A percentile compares a stretch with the other conserved stretches of the same genome.
Conservation (phyloP, 805 yeast species). For the Nakazawaea peltata region DNA sequence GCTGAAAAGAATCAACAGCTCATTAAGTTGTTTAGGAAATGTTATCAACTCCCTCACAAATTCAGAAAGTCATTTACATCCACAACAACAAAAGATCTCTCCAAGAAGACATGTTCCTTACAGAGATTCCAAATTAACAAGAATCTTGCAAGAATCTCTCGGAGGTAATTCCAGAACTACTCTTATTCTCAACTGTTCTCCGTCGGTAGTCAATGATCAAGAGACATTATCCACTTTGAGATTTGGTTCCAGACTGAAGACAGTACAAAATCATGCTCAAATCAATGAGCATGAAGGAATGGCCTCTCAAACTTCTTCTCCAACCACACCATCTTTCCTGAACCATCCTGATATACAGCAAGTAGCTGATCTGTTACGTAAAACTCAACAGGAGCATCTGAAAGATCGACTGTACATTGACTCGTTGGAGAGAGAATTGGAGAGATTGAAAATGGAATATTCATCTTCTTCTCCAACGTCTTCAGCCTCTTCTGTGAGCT, state of each 20-base stretch:
- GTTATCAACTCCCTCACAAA: conserved; percentile 77
- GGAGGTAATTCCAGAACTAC: conserved; percentile 81
- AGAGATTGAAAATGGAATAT: too few relatives aligned
- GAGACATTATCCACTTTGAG: conserved; percentile 70
- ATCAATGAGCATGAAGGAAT: conserved; percentile 55
- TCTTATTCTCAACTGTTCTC: conserved; percentile 67
- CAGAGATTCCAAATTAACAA: conserved; percentile 70
- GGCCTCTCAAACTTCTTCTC: too few relatives aligned
- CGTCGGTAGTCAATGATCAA: conserved; percentile 41
- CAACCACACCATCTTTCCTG: too few relatives aligned
- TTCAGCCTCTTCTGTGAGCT: too few relatives aligned
- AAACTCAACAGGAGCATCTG: background rate
- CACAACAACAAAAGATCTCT: too few relatives aligned
- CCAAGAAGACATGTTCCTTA: conserved; percentile 69
- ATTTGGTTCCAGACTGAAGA: conserved; percentile 69
- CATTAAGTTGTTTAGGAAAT: conserved; percentile 70
- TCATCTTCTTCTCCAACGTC: too few relatives aligned
- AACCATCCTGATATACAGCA: too few relatives aligned
- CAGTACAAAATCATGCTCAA: conserved; percentile 55
- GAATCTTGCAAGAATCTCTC: conserved; percentile 69
- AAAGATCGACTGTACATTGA: conserved; percentile 2
- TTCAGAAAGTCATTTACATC: too few relatives aligned
- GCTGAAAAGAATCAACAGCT: conserved; percentile 75
- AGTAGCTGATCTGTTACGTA: conserved; percentile 30
- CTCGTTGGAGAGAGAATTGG: background rate